A percentile compares a stretch with the other conserved stretches of the same genome.
phyloP scores from a whole-genome alignment of 257 asterid species.

The Pogostemon cablin region DNA sequence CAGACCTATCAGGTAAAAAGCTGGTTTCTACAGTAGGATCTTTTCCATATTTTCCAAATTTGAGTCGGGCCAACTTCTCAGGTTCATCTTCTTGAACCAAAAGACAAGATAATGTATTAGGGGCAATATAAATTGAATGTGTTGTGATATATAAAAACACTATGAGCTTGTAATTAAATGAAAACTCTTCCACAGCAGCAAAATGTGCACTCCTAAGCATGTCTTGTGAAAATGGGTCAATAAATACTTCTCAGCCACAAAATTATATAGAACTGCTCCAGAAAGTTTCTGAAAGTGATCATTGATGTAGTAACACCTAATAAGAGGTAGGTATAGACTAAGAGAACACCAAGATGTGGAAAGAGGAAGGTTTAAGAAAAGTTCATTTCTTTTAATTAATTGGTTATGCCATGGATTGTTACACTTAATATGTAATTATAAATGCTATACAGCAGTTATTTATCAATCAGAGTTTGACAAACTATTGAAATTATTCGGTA shows the following conservation, averaged over 20 bases:
- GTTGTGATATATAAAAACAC: constrained; percentile 3
- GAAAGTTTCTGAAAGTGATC: constrained; percentile 3
- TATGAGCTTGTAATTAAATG: neutral
- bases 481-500: too few species aligned
- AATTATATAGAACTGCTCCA: neutral
- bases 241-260: neutral
- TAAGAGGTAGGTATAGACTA: neutral
- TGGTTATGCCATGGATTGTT: too few species aligned
- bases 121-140: neutral
- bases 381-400: too few species aligned
- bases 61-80: constrained; percentile 45
- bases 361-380: too few species aligned
- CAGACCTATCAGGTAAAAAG: constrained; percentile 97
- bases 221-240: constrained; percentile 1
- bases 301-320: constrained; percentile 1
- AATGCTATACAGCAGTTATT: too few species aligned
- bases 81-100: constrained; percentile 46
- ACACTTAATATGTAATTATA: too few species aligned
- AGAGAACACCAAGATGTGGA: too few species aligned
- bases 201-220: neutral
- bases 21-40: constrained; percentile 99
- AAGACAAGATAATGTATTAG: constrained; percentile 28
- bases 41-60: constrained; percentile 83
- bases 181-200: neutral
- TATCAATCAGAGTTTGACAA: too few species aligned